A percentile compares a stretch with the other conserved stretches of the same genome.
Conservation (phyloP, 2,329 filamentous ascomycete genomes). For the Pleoardoris graminearum region DNA sequence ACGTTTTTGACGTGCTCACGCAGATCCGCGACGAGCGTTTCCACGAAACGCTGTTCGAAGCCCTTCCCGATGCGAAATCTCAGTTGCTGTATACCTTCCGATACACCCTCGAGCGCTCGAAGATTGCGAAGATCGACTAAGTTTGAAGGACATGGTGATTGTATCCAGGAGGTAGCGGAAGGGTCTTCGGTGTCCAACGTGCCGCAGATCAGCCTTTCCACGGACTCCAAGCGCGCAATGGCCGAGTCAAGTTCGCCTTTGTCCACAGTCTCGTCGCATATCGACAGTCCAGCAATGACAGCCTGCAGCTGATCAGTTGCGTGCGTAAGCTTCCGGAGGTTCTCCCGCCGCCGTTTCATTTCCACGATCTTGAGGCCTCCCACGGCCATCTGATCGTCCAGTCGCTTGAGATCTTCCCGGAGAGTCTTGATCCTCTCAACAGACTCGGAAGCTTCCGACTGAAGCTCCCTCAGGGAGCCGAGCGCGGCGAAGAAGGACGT, state of each 20-base stretch:
- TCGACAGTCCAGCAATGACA: constrained; percentile 73
- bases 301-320: constrained; percentile 81
- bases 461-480: constrained; percentile 85
- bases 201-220: constrained; percentile 81
- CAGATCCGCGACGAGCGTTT: constrained; percentile 76
- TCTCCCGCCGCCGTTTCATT: constrained; percentile 78
- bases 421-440: constrained; percentile 82
- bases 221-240: constrained; percentile 72
- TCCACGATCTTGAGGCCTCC: constrained; percentile 85
- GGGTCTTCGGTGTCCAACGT: constrained; percentile 54
- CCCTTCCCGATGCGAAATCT: constrained; percentile 82
- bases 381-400: constrained; percentile 86
- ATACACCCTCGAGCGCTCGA: constrained; percentile 78
- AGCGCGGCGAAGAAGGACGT: constrained; percentile 95
- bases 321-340: constrained; percentile 78
- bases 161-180: constrained; percentile 37
- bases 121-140: constrained; percentile 74
- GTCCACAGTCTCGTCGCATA: constrained; percentile 81
- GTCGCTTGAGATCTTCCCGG: constrained; percentile 73
- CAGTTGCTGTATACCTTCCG: constrained; percentile 73
- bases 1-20: constrained; percentile 77
- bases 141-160: constrained; percentile 42
- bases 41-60: constrained; percentile 80
- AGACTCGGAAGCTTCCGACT: constrained; percentile 89
- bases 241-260: constrained; percentile 81